A percentile compares a stretch with the other conserved stretches of the same genome.
phyloP scores from a whole-genome alignment of 331 rosid genomes.

The Dryas integrifolia region DNA sequence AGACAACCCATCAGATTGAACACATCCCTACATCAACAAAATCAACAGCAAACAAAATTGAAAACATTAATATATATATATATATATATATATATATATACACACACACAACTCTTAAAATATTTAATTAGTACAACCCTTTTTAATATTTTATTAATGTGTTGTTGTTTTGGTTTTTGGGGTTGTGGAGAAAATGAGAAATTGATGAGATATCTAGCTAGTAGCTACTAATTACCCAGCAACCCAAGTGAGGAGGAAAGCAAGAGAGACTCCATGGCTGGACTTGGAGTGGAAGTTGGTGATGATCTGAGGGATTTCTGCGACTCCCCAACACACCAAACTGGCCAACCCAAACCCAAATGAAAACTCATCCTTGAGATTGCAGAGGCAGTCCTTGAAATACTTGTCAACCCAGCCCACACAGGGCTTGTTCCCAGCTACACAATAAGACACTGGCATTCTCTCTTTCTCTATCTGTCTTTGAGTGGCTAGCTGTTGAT shows the following conservation, averaged over 20 bases:
- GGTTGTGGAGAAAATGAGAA: not conserved
- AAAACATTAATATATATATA: not conserved
- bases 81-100: no score
- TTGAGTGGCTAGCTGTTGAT: not conserved
- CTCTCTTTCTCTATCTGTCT: slow-evolving; percentile 35
- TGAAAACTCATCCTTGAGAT: slow-evolving; percentile 59
- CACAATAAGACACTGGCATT: slow-evolving; percentile 58
- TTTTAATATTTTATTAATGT: no score
- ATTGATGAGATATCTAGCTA: not conserved
- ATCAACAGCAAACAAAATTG: not conserved
- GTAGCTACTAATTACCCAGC: slow-evolving; percentile 53
- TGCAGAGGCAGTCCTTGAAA: slow-evolving; percentile 83
- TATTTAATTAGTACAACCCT: no score
- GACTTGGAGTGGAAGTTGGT: slow-evolving; percentile 86
- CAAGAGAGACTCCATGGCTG: slow-evolving; percentile 80
- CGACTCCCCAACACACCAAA: slow-evolving; percentile 74
- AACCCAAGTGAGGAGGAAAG: slow-evolving; percentile 90
- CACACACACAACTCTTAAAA: no score
- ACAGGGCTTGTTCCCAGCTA: slow-evolving; percentile 58
- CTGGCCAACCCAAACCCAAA: slow-evolving; percentile 65
- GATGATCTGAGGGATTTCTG: slow-evolving; percentile 87
- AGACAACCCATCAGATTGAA: slow-evolving; percentile 81
- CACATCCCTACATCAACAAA: slow-evolving; percentile 51
- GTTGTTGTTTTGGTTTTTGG: not conserved
- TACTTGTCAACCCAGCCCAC: slow-evolving; percentile 62